These are phyloP conservation scores for Oryza meridionalis DNA, from an alignment of 176 grass and related monocot genomes.

Conservation along the genomic window DNA sequence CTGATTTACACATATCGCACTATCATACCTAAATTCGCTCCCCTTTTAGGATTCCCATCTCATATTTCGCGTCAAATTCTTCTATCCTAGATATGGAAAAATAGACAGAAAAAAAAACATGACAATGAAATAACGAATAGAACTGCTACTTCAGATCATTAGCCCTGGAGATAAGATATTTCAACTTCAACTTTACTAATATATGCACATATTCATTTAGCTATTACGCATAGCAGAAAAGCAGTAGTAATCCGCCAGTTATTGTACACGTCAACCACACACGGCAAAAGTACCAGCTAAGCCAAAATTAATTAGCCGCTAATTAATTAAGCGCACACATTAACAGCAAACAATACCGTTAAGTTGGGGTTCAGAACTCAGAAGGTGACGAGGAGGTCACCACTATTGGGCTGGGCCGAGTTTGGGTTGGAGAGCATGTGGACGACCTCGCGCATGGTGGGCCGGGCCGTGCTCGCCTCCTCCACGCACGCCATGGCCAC, in stretches of 20 bases:
- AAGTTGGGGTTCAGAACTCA: slow-evolving; percentile 43
- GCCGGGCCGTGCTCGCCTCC: slow-evolving; percentile 63
- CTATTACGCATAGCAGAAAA: background rate
- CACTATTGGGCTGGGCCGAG: slow-evolving; percentile 30
- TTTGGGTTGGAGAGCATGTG: slow-evolving; percentile 71
- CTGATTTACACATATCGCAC: background rate
- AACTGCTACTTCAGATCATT: background rate
- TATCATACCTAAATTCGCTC: background rate
- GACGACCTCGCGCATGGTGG: slow-evolving; percentile 84
- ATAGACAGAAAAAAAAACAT: too few relatives aligned
- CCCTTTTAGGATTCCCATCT: slow-evolving; percentile 8
- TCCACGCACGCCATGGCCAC: slow-evolving; percentile 79
- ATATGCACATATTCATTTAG: slow-evolving; percentile 23
- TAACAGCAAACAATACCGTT: background rate
- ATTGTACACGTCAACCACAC: slow-evolving; percentile 25
- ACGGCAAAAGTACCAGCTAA: background rate
- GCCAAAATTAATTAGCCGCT: background rate
- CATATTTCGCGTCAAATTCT: background rate
- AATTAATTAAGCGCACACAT: slow-evolving; percentile 1
- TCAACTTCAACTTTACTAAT: slow-evolving; percentile 33
- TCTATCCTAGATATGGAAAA: background rate
- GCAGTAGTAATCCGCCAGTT: background rate
- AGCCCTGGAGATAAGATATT: background rate
- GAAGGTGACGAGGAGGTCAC: slow-evolving; percentile 43
- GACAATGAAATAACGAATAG: background rate